Evolutionary conservation across 139 green algal species (phyloP).

Genomic region (Pleodorina starrii): DNA sequence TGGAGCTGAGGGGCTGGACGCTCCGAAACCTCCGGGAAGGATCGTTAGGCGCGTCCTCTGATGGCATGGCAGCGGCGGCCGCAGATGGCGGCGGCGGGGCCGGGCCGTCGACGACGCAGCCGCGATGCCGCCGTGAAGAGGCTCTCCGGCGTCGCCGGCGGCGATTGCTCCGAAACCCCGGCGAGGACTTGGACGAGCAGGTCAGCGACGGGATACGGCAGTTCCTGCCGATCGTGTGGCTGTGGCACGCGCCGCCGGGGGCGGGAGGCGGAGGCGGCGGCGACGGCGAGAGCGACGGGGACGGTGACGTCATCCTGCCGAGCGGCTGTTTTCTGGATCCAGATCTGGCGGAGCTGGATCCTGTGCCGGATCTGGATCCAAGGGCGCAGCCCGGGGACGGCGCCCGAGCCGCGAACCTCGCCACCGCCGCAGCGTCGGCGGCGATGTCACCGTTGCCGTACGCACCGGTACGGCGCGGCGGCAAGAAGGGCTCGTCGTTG

Average conservation of each 20-base stretch:
- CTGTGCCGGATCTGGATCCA: background rate
- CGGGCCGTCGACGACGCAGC: background rate
- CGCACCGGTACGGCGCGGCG: background rate
- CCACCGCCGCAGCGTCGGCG: background rate
- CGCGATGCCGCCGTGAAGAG: background rate
- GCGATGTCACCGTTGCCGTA: no score
- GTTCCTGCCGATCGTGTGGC: background rate
- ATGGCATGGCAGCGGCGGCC: no score
- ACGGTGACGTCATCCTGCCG: background rate
- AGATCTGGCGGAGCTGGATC: background rate
- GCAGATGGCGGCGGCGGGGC: background rate
- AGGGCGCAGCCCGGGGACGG: no score
- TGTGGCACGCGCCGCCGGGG: background rate
- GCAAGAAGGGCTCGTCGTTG: background rate
- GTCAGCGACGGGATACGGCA: background rate
- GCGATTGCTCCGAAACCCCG: background rate
- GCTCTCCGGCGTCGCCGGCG: background rate
- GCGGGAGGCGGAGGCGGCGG: background rate
- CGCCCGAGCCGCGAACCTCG: no score
- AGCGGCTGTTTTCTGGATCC: background rate
- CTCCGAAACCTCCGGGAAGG: background rate
- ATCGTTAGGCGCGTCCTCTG: background rate
- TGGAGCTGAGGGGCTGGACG: constrained; percentile 3
- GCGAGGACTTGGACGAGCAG: background rate
- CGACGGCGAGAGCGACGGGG: background rate